Evolutionary conservation across 805 yeast genomes (phyloP).

Genomic region (Lipomyces orientalis): DNA sequence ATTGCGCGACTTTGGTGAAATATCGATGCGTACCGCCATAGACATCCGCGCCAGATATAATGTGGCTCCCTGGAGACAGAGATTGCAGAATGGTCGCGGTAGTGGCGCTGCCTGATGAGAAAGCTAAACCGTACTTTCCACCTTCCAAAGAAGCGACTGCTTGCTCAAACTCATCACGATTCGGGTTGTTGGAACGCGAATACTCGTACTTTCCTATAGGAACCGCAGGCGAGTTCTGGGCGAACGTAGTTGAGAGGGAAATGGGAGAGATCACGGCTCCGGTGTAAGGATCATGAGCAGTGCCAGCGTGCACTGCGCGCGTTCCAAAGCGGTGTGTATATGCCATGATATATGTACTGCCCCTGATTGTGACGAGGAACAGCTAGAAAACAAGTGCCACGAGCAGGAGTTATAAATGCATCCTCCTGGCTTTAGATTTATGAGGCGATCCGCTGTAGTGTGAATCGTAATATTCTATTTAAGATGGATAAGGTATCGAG

Average conservation of each 20-base stretch:
- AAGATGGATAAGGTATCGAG: conserved; percentile 8
- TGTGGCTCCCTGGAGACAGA: conserved; percentile 72
- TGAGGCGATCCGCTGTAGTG: too few species aligned
- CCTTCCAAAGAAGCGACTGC: conserved; percentile 81
- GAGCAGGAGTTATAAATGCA: background rate
- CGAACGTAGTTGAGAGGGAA: conserved; percentile 83
- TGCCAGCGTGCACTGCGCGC: conserved; percentile 83
- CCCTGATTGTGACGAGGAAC: background rate
- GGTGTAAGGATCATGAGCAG: conserved; percentile 69
- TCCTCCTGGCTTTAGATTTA: background rate
- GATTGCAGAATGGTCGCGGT: conserved; percentile 79
- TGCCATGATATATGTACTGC: conserved; percentile 2
- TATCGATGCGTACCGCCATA: conserved; percentile 93
- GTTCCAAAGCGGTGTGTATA: conserved; percentile 63
- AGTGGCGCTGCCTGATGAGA: conserved; percentile 85
- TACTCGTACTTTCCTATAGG: conserved; percentile 83
- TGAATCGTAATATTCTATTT: too few species aligned
- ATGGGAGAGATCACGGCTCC: conserved; percentile 90
- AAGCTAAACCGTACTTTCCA: conserved; percentile 76
- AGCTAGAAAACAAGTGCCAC: background rate
- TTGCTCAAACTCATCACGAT: conserved; percentile 78
- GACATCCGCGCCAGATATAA: conserved; percentile 80
- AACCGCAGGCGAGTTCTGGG: conserved; percentile 74
- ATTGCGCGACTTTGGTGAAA: conserved; percentile 81
- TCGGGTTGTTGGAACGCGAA: conserved; percentile 85